A percentile compares a stretch with the other conserved stretches of the same genome.
phyloP scores from a whole-genome alignment of 2,329 filamentous ascomycete species.

The Annulohypoxylon truncatum region DNA sequence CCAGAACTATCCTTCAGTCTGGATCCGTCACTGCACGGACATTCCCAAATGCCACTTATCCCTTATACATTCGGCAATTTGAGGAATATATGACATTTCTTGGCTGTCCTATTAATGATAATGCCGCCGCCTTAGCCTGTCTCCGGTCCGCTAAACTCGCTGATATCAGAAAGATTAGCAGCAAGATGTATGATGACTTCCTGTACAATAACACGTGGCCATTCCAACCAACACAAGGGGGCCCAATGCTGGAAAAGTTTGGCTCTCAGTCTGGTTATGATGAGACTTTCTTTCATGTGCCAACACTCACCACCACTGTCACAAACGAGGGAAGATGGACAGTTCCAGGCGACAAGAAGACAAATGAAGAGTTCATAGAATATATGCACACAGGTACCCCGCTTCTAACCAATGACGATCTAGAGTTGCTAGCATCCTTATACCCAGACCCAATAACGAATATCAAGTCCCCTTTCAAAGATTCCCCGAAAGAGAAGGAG shows the following conservation, averaged over 20 bases:
- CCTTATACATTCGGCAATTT: constrained; percentile 51
- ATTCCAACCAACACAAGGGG: constrained; percentile 60
- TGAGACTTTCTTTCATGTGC: constrained; percentile 53
- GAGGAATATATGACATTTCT: constrained; percentile 47
- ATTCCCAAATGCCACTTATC: constrained; percentile 52
- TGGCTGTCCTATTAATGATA: constrained; percentile 46
- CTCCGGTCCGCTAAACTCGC: constrained; percentile 53
- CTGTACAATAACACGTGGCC: constrained; percentile 59
- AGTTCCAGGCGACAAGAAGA: constrained; percentile 50
- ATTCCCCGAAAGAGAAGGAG: constrained; percentile 56
- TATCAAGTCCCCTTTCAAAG: constrained; percentile 51
- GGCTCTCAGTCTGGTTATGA: constrained; percentile 57
- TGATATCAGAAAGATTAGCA: constrained; percentile 55
- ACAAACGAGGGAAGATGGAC: constrained; percentile 54
- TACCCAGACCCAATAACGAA: constrained; percentile 53
- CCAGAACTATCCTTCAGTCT: constrained; percentile 52
- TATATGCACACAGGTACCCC: constrained; percentile 53
- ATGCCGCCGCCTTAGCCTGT: constrained; percentile 53
- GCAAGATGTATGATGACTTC: constrained; percentile 53
- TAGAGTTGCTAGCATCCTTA: constrained; percentile 46
- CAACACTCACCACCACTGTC: constrained; percentile 53
- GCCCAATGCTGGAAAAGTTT: constrained; percentile 58
- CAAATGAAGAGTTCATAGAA: constrained; percentile 52
- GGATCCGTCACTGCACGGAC: constrained; percentile 53
- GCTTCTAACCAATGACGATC: constrained; percentile 47